These are phyloP conservation scores for Chaetothyriales sp. DNA, from an alignment of 2,329 filamentous ascomycete genomes.

Conservation along the genomic window DNA sequence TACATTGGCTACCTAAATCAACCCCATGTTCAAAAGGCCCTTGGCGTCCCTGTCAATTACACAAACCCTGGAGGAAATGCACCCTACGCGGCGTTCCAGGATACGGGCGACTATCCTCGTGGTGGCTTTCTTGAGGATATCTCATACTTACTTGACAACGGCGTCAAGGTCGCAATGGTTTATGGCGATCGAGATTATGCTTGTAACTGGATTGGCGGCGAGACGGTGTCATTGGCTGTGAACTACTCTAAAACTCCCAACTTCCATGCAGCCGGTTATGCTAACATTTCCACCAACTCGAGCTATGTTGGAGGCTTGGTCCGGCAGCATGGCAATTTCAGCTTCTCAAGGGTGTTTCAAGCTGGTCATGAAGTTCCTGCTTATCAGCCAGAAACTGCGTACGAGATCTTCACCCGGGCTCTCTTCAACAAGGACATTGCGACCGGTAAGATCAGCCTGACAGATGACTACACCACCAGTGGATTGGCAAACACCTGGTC, in stretches of 20 bases:
- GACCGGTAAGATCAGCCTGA: conserved; percentile 19
- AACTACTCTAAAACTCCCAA: conserved; percentile 26
- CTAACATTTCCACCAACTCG: conserved; percentile 22
- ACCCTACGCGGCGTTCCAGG: conserved; percentile 27
- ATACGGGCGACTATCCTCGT: conserved; percentile 19
- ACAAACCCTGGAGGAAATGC: conserved; percentile 32
- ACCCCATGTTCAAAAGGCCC: conserved; percentile 35
- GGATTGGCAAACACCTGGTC: conserved; percentile 3
- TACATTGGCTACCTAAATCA: conserved; percentile 40
- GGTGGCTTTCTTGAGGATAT: conserved; percentile 34
- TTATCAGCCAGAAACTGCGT: conserved; percentile 28
- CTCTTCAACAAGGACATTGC: conserved; percentile 24
- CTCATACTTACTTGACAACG: conserved; percentile 41
- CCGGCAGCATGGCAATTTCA: conserved; percentile 28
- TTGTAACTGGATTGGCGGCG: conserved; percentile 40
- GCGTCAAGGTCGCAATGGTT: conserved; percentile 43
- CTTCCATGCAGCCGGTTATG: conserved; percentile 34
- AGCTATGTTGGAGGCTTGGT: conserved; percentile 28
- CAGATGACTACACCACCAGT: conserved; percentile 4
- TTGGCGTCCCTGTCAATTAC: conserved; percentile 44
- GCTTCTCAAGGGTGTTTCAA: conserved; percentile 28
- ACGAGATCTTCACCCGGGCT: conserved; percentile 25
- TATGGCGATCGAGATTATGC: conserved; percentile 47
- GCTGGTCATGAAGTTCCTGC: conserved; percentile 20
- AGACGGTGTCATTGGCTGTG: conserved; percentile 33